These are phyloP conservation scores for Tetrahymena thermophila DNA, from an alignment of 73 alveolate species.

Conservation along the genomic window DNA sequence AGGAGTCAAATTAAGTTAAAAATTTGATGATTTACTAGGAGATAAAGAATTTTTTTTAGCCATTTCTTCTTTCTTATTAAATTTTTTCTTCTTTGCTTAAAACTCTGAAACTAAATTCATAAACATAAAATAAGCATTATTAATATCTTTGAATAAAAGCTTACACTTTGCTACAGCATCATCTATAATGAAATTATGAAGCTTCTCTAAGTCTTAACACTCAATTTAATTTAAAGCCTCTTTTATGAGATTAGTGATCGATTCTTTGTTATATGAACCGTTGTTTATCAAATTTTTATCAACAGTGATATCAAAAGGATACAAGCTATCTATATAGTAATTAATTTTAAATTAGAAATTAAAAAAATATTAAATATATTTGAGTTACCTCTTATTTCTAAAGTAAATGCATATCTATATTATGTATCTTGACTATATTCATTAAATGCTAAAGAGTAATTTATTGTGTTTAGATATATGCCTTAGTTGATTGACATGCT, in stretches of 20 bases:
- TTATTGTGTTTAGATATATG: not conserved
- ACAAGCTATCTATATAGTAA: not conserved
- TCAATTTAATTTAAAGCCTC: not conserved
- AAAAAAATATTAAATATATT: not conserved
- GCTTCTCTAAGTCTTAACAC: not conserved
- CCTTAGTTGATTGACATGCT: not conserved
- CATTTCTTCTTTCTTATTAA: not conserved
- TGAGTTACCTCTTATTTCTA: not conserved
- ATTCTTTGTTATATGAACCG: not conserved
- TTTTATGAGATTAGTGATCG: not conserved
- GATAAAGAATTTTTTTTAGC: not conserved
- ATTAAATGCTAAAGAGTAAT: not conserved
- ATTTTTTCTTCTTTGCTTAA: not conserved
- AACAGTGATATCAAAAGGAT: not conserved
- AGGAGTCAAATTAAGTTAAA: not conserved
- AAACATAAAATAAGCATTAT: not conserved
- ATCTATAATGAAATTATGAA: not conserved
- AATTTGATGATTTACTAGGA: not conserved
- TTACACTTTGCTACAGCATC: not conserved
- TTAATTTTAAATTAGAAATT: not conserved
- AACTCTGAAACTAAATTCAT: not conserved
- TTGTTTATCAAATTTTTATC: not conserved
- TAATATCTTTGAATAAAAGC: not conserved
- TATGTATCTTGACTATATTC: not conserved
- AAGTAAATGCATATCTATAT: not conserved